Evolutionary conservation across 257 asterid species (phyloP).

Genomic region (Solanum pennellii): DNA sequence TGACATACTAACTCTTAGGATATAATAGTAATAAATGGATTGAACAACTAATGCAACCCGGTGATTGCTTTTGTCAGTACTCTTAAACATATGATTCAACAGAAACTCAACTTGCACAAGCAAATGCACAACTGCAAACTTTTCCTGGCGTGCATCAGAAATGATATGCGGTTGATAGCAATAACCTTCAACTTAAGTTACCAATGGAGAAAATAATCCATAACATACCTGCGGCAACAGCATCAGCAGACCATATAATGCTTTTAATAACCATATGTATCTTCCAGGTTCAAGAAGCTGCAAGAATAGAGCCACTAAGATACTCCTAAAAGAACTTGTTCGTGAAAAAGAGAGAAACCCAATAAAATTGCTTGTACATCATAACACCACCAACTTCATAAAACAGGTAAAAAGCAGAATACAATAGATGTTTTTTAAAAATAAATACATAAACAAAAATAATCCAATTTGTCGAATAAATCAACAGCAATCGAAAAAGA

Average conservation of each 20-base stretch:
- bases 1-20: background rate
- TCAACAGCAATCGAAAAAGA: background rate
- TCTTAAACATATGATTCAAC: background rate
- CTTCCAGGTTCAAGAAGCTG: constrained; percentile 99
- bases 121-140: background rate
- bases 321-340: background rate
- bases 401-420: background rate
- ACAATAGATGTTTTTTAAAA: background rate
- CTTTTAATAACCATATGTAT: constrained; percentile 86
- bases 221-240: constrained; percentile 87
- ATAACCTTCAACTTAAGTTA: background rate
- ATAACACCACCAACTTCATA: background rate
- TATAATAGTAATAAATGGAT: background rate
- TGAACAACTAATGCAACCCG: background rate
- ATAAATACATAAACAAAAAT: background rate
- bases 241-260: constrained; percentile 93
- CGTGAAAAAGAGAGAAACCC: background rate
- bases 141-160: background rate
- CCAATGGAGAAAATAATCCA: background rate
- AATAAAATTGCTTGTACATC: background rate
- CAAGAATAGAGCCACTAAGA: constrained; percentile 13
- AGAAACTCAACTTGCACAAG: background rate
- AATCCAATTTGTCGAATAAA: background rate
- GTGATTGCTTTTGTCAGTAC: background rate
- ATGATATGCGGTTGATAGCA: background rate